These are phyloP conservation scores for Sporothrix inflata DNA, from an alignment of 2,329 filamentous ascomycete species.

Conservation along the genomic window DNA sequence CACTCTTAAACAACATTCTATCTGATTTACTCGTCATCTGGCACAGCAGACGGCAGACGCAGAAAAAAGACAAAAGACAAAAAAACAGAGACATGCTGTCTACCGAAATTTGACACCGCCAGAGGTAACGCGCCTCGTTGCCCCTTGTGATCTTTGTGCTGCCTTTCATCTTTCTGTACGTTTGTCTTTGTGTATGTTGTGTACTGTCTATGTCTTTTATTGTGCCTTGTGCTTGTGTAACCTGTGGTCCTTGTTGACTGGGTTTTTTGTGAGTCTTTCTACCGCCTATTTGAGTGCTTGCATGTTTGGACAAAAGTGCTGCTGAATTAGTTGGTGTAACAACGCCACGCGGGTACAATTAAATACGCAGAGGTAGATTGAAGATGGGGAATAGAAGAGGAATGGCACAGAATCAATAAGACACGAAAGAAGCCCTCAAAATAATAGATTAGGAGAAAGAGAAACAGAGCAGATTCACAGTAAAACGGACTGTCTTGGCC, in stretches of 20 bases:
- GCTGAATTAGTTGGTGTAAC: not conserved
- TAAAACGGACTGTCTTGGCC: not conserved
- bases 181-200: not conserved
- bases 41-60: not conserved
- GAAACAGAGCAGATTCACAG: not conserved
- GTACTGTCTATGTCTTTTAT: not conserved
- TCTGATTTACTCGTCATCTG: conserved; percentile 10
- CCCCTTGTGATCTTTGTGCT: not conserved
- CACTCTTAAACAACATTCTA: not conserved
- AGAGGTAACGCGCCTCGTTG: conserved; percentile 6
- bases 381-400: not conserved
- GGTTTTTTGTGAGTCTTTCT: not conserved
- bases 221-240: conserved; percentile 8
- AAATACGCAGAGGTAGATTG: not conserved
- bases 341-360: not conserved
- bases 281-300: not conserved
- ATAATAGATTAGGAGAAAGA: not conserved
- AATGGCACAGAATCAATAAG: not conserved
- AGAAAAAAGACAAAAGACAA: not conserved
- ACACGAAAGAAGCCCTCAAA: not conserved
- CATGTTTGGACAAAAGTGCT: not conserved
- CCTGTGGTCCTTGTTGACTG: not conserved
- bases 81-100: not conserved
- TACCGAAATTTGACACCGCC: conserved; percentile 15
- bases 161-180: not conserved